Percentiles rank a stretch among this genome's conserved stretches.
phyloP scores from a whole-genome alignment of 2,329 filamentous ascomycete genomes.

The Calonectria henricotiae region DNA sequence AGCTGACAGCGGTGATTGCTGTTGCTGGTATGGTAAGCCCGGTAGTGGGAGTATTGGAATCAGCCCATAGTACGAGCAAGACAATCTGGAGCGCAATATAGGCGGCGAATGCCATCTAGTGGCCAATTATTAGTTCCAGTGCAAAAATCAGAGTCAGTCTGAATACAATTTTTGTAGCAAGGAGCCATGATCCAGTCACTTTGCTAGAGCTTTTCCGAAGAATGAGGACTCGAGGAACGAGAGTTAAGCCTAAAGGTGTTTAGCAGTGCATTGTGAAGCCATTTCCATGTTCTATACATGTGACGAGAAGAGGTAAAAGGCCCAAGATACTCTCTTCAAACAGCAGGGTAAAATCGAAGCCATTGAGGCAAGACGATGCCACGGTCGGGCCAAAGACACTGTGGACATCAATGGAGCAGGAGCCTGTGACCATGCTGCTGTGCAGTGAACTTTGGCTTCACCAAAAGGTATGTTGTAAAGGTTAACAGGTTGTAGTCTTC shows the following conservation, averaged over 20 bases:
- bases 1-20: neutral
- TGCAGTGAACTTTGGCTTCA: neutral
- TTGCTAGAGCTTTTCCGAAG: neutral
- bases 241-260: neutral
- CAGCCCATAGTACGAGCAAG: neutral
- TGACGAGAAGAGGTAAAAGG: neutral
- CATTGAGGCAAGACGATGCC: neutral
- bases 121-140: neutral
- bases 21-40: neutral
- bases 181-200: slow-evolving; percentile 3
- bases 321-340: slow-evolving; percentile 1
- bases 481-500: neutral
- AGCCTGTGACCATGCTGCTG: no score
- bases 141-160: neutral
- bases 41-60: neutral
- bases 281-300: neutral
- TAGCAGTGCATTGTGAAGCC: neutral
- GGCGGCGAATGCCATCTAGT: neutral
- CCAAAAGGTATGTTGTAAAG: neutral
- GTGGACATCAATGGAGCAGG: slow-evolving; percentile 7
- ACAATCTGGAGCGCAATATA: neutral
- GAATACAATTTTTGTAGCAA: neutral
- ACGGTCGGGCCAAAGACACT: neutral
- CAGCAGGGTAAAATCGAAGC: neutral
- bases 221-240: neutral